Conservation (phyloP, 2,329 filamentous ascomycete species). For the Bertia moriformis region DNA sequence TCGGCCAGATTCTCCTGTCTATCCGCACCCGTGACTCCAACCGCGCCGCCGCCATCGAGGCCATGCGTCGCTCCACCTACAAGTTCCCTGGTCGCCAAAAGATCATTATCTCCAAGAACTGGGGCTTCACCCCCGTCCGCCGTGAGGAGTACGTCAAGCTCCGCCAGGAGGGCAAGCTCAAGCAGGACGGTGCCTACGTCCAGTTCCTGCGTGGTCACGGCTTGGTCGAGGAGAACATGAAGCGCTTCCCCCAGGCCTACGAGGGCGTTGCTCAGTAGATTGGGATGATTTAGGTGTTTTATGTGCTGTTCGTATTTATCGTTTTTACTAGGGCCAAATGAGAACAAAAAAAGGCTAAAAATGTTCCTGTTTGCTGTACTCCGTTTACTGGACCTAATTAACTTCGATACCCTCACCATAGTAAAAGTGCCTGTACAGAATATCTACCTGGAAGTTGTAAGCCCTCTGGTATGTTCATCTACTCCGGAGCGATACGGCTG, state of each 20-base stretch:
- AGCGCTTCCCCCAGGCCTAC: conserved; percentile 90
- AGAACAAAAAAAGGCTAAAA: neutral
- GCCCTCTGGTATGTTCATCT: neutral
- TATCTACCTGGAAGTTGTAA: neutral
- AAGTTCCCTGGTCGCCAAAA: conserved; percentile 99
- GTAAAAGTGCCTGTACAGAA: neutral
- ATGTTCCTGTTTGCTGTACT: neutral
- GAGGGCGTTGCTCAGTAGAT: conserved; percentile 1
- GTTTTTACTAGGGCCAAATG: neutral
- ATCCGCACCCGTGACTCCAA: conserved; percentile 92
- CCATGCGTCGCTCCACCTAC: conserved; percentile 97
- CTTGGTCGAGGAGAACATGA: conserved; percentile 71
- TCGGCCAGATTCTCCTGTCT: conserved; percentile 96
- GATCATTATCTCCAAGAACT: conserved; percentile 99
- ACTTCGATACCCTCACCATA: neutral
- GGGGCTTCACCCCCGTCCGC: conserved; percentile 97
- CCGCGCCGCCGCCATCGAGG: conserved; percentile 89
- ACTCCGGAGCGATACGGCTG: neutral
- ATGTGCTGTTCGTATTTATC: conserved; percentile 7
- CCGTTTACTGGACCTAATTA: neutral
- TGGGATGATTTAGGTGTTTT: conserved; percentile 15
- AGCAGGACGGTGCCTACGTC: conserved; percentile 97
- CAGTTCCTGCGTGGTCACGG: conserved; percentile 97
- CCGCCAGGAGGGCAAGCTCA: conserved; percentile 90
- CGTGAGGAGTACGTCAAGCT: conserved; percentile 95